Base-by-base conservation (phyloP, 192 early-diverging fungal species). In the Oehlia diaphana region DNA sequence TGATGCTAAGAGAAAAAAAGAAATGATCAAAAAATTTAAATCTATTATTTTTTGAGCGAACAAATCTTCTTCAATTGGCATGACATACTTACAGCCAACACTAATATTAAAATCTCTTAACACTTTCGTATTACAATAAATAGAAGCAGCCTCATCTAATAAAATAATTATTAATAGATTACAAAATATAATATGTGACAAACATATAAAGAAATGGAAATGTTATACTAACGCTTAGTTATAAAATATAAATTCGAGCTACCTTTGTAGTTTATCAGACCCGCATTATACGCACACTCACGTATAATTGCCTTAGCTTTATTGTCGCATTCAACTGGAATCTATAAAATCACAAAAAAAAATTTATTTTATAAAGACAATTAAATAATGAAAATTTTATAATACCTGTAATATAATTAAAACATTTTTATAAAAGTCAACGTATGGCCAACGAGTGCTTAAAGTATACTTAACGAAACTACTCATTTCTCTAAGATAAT, bases 261-360 rank as follows among this genome's bases (percentile, higher is more conserved):
- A 12, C 13, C 2, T 3, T 2, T 12, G 1, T 47, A 1, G 12
- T 2, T 47, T 2, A 47, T 88, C 12, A 89, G 72, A 33, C 83
- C 85, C 21, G 88, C 88, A 28, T 87, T 78, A 53, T 84, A 81
- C 28, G 87, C 88, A 31, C 87, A 85, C 42, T 86, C 83, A 33
- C 88, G 79, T 87, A 89, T 89, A 21, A 84, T 84, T 7, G 78
- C 82, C 76, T 86, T 89, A 26, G 88, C 87, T 23, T 53, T 9
- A 0, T 72, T 14, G 53, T 72, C 71, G 10, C 5, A 72, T 72
- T 72, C 71, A n/a, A 8, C n/a, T 13, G 71, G n/a, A 72, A 72
- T 26, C 31, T 82, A 74, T 86, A 86, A 70, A 31, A 31, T 9
- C 1, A 37, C 37, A 37, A 37, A 37, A 37, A 37, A 37, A 37